Percentiles rank a stretch among this genome's conserved stretches.
Evolutionary conservation across 2,329 filamentous ascomycete species (phyloP).

Genomic region (Chaetomiaceae sp.): DNA sequence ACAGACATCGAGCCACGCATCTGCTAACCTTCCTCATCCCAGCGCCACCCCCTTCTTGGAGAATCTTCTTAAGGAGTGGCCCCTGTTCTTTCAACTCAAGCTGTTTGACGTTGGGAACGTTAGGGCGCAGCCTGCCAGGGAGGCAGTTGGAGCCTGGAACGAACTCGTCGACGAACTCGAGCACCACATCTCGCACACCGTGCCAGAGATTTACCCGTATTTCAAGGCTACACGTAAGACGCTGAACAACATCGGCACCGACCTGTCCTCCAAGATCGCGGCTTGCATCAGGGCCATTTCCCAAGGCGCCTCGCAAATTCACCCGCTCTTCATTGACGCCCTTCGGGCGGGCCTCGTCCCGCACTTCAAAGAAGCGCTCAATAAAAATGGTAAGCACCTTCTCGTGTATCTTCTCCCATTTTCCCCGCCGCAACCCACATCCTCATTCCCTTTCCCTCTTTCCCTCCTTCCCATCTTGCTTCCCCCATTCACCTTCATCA

Average conservation of each 20-base stretch:
- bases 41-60: not conserved
- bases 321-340: not conserved
- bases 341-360: not conserved
- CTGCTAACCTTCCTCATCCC: not conserved
- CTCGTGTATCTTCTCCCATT: too few species aligned
- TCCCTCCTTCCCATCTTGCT: too few species aligned
- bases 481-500: too few species aligned
- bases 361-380: not conserved
- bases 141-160: not conserved
- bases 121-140: not conserved
- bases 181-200: not conserved
- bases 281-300: not conserved
- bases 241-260: not conserved
- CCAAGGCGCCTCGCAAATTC: not conserved
- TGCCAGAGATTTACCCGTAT: not conserved
- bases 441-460: too few species aligned
- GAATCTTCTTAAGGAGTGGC: not conserved
- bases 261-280: not conserved
- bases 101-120: not conserved
- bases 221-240: not conserved
- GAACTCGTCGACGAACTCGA: not conserved
- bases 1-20: too few species aligned
- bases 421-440: too few species aligned
- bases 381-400: not conserved
- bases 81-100: not conserved